These are phyloP conservation scores for Chrysanthemum lavandulifolium DNA, from an alignment of 129 eudicot species.

Conservation along the genomic window DNA sequence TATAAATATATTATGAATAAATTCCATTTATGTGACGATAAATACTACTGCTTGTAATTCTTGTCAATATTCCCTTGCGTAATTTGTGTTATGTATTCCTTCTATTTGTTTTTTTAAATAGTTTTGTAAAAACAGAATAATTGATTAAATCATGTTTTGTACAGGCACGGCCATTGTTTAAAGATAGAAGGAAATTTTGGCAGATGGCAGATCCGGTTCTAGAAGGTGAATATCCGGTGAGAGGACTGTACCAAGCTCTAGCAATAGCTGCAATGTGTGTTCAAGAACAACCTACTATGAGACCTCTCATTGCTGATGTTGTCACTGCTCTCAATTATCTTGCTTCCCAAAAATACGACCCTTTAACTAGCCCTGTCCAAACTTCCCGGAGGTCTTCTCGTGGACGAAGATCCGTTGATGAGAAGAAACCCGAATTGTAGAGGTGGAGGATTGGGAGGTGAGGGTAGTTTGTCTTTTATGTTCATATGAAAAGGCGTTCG, in stretches of 20 bases:
- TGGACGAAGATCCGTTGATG: constrained; percentile 27
- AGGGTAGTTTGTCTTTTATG: constrained; percentile 28
- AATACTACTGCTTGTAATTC: neutral
- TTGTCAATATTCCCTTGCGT: neutral
- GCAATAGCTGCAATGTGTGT: constrained; percentile 98
- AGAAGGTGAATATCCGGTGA: constrained; percentile 71
- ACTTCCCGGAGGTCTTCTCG: constrained; percentile 33
- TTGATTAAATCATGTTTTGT: neutral
- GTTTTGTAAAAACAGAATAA: neutral
- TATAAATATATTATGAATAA: no score
- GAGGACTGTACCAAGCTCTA: constrained; percentile 92
- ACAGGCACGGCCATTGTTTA: constrained; percentile 84
- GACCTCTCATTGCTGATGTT: constrained; percentile 89
- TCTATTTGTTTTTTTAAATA: neutral
- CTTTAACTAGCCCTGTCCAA: constrained; percentile 30
- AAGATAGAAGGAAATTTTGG: constrained; percentile 76
- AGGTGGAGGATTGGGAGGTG: neutral
- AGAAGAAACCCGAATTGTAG: constrained; percentile 28
- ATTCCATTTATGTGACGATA: neutral
- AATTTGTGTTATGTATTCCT: neutral
- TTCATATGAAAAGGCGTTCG: constrained; percentile 34
- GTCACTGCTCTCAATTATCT: constrained; percentile 89
- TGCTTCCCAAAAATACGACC: constrained; percentile 77
- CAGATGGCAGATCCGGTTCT: constrained; percentile 89
- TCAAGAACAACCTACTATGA: constrained; percentile 86